Evolutionary conservation across 768 basidiomycete species (phyloP).

Genomic region (Glaciozyma antarctica): DNA sequence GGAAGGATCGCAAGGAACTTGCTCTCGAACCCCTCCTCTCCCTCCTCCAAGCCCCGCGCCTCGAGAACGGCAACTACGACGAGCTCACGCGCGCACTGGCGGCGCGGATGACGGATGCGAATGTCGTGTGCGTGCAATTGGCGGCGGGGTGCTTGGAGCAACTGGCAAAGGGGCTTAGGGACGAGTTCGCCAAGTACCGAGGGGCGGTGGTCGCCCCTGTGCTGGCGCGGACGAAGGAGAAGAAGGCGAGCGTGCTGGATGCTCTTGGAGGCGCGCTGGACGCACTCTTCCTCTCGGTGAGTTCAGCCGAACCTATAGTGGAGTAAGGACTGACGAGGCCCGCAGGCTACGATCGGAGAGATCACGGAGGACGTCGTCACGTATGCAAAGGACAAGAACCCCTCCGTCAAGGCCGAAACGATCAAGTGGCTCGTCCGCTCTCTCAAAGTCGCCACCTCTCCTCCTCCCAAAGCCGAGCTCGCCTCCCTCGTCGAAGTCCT

Average conservation of each 20-base stretch:
- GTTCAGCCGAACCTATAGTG: conserved; percentile 34
- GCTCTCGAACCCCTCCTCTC: conserved; percentile 71
- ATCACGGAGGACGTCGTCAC: conserved; percentile 71
- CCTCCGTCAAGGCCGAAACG: conserved; percentile 89
- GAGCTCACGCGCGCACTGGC: conserved; percentile 70
- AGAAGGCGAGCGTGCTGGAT: conserved; percentile 83
- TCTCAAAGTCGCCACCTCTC: conserved; percentile 58
- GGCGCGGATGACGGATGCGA: conserved; percentile 76
- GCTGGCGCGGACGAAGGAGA: conserved; percentile 84
- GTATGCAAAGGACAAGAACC: conserved; percentile 78
- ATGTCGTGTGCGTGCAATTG: conserved; percentile 86
- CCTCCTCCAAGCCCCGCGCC: conserved; percentile 61
- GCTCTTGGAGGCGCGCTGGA: conserved; percentile 78
- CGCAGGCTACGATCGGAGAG: conserved; percentile 66
- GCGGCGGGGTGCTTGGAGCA: conserved; percentile 77
- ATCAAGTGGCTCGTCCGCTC: conserved; percentile 75
- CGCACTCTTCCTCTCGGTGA: conserved; percentile 72
- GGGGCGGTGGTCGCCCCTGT: conserved; percentile 64
- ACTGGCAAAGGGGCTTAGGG: conserved; percentile 71
- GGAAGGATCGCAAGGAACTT: conserved; percentile 90
- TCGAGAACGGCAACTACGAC: conserved; percentile 58
- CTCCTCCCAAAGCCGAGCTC: conserved; percentile 64
- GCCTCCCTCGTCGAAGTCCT: conserved; percentile 72
- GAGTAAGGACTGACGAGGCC: background rate
- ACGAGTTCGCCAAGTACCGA: conserved; percentile 62